Percentiles rank a stretch among this genome's conserved stretches.
Evolutionary conservation across 2,329 filamentous ascomycete genomes (phyloP).

Genomic region (Ilyonectria mors-panacis): DNA sequence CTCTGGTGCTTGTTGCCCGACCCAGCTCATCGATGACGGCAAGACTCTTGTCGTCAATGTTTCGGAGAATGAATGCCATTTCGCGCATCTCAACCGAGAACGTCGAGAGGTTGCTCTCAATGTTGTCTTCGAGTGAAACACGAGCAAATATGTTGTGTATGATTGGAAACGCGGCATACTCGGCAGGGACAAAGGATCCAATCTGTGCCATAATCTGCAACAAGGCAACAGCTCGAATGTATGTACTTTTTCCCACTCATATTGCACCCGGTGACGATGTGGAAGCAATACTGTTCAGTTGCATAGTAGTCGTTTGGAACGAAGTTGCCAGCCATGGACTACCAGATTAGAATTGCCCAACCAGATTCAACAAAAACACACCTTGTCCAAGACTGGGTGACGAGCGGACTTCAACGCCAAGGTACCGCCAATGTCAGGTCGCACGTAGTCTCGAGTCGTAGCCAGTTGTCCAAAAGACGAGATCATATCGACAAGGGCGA

Average conservation of each 20-base stretch:
- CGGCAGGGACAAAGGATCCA: slow-evolving; percentile 89
- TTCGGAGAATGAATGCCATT: slow-evolving; percentile 91
- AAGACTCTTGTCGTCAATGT: slow-evolving; percentile 82
- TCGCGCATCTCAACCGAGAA: slow-evolving; percentile 97
- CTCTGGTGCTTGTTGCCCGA: slow-evolving; percentile 88
- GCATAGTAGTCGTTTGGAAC: slow-evolving; percentile 94
- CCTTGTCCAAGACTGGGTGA: slow-evolving; percentile 84
- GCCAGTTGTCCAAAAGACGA: slow-evolving; percentile 82
- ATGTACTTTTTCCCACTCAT: slow-evolving; percentile 98
- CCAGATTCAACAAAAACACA: slow-evolving; percentile 39
- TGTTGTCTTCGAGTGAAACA: slow-evolving; percentile 87
- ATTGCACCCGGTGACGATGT: slow-evolving; percentile 95
- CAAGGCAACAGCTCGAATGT: slow-evolving; percentile 88
- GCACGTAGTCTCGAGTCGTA: slow-evolving; percentile 71
- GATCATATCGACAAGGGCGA: slow-evolving; percentile 91
- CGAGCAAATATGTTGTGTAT: slow-evolving; percentile 89
- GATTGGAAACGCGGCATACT: slow-evolving; percentile 86
- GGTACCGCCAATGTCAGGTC: slow-evolving; percentile 77
- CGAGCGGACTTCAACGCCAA: slow-evolving; percentile 81
- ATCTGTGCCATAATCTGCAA: slow-evolving; percentile 95
- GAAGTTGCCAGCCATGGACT: slow-evolving; percentile 77
- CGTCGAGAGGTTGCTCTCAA: slow-evolving; percentile 92
- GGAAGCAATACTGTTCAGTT: slow-evolving; percentile 84
- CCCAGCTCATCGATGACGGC: slow-evolving; percentile 94
- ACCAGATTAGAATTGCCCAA: slow-evolving; percentile 20